Base-by-base conservation (phyloP, 768 basidiomycete species). In the Botryobasidium botryosum region DNA sequence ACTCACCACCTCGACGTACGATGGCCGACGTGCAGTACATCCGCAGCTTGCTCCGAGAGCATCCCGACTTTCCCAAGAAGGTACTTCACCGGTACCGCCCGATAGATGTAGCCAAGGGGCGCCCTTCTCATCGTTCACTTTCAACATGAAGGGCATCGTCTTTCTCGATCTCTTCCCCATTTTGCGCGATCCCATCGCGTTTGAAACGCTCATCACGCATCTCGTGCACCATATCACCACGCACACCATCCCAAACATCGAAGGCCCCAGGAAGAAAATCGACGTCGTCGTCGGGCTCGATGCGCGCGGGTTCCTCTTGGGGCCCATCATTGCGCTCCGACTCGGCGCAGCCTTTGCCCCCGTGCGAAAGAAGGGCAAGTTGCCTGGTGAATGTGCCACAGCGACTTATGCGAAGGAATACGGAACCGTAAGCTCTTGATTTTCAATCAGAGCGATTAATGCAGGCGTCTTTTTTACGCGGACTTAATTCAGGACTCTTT, bases 91-190 rank as follows among this genome's bases (percentile, higher is more conserved):
- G 33, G 26, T 37, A 7, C 6, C 25, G n/a, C n/a, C n/a, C 24
- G 18, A 25, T 15, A 24, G 20, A 32, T 44, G 37, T 33, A 21
- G 21, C 29, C 24, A 37, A 21, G 27, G 28, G 24, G 13, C 47
- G n/a, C 10, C 47, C 7, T n/a, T 32, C 28, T 12, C 25, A 38
- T 38, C n/a, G 20, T 38, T 17, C 46, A n/a, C 26, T 45, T 35
- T 40, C 13, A 33, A 38, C 26, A 26, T 20, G 13, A 53, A 91
- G 85, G 92, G 92, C 10, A 74, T 99, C 57, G 70, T 70, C 39
- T 99, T 99, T 63, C 66, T 91, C 45, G 94, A 99, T 61, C 84
- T 97, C 54, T 90, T 96, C 62, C 94, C 94, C 8, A 69, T 97
- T 58, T 71, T 99, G 15, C 74, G 80, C 13, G 68, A 86, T 56